Base-by-base conservation (phyloP, 768 basidiomycete genomes). In the Ephemerocybe angulata region DNA sequence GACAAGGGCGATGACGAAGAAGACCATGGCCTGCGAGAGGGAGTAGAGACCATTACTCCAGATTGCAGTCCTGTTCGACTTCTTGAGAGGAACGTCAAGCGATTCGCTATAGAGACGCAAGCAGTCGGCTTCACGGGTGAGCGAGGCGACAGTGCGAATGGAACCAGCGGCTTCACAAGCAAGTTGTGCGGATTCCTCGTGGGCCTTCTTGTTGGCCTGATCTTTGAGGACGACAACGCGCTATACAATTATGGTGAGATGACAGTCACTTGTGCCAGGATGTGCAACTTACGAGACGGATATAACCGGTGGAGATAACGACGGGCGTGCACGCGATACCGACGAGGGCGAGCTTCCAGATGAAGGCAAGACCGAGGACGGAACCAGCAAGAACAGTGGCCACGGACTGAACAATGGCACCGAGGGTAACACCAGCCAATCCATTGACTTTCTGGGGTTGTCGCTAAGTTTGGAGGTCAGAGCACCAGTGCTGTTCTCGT, bases 161-260 rank as follows among this genome's bases (percentile, higher is more conserved):
- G 95, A 80, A 10, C 81, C 87, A 24, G 93, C 91, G 30, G 93
- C 92, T 69, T 98, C 95, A 61, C 93, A 94, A 38, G 94, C 94
- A 21, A 94, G 67, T 56, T 96, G 93, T 3, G 94, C 91, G 24
- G 90, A 91, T 3, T 70, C 70, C 61, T 87, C 89, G 64, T 98
- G 92, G 0, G 85, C 75, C 61, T 78, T 77, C 71, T 92, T 92
- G 76, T 92, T 93, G 58, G 75, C 68, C 64, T 89, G 83, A 63
- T 91, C 93, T 67, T 95, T 96, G 58, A 94, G 72, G 1, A 93
- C 90, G 56, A 97, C 93, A 41, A 96, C 88, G 29, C 82, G 86
- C 77, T 86, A 53, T 38, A 52, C 90, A n/a, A 27, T 21, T 42
- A 40, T 54, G 35, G 29, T 19, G 13, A 35, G 27, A 50, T 25